phyloP scores from a whole-genome alignment of 148 eudicot species.

The Agrostemma githago region DNA sequence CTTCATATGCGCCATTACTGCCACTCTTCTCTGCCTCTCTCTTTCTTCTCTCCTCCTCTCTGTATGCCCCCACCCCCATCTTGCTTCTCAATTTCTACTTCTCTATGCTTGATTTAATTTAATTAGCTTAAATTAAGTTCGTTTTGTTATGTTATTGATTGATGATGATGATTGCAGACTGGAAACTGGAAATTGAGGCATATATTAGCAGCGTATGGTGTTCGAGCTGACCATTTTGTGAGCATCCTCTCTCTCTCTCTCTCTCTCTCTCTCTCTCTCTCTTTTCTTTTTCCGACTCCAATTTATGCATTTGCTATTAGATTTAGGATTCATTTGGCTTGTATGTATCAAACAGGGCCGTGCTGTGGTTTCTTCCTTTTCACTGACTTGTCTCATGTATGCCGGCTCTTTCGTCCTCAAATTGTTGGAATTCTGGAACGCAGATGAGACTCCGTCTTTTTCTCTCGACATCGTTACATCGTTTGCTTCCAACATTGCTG shows the following conservation, averaged over 20 bases:
- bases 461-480: conserved; percentile 31
- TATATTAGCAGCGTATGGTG: conserved; percentile 47
- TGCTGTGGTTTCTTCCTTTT: conserved; percentile 62
- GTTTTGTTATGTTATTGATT: too few species aligned
- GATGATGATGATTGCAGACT: conserved; percentile 29
- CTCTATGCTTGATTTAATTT: too few species aligned
- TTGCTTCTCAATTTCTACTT: neutral
- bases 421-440: conserved; percentile 43
- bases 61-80: conserved; percentile 32
- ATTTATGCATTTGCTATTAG: neutral
- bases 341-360: conserved; percentile 79
- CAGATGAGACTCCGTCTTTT: conserved; percentile 26
- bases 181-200: conserved; percentile 42
- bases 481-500: conserved; percentile 37
- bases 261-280: conserved; percentile 15
- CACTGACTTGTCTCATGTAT: conserved; percentile 81
- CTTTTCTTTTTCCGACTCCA: neutral
- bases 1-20: conserved; percentile 62
- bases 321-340: conserved; percentile 55
- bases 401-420: conserved; percentile 66
- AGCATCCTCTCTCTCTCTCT: conserved; percentile 25
- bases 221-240: conserved; percentile 65
- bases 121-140: too few species aligned
- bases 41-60: conserved; percentile 52
- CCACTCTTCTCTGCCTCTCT: conserved; percentile 54